A percentile compares a stretch with the other conserved stretches of the same genome.
Evolutionary conservation across 257 asterid species (phyloP).

Genomic region (Solanum sejunctum): DNA sequence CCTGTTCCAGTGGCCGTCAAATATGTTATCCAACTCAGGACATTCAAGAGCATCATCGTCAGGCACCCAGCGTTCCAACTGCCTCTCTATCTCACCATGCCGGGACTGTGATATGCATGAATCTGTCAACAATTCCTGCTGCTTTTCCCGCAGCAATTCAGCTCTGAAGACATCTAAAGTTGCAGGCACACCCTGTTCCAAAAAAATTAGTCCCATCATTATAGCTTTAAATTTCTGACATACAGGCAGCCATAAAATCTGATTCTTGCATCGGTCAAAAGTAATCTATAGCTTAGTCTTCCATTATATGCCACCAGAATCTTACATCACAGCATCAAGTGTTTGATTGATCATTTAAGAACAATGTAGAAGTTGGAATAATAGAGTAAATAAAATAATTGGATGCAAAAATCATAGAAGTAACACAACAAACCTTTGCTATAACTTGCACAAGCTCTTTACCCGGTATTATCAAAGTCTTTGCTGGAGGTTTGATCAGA

Average conservation of each 20-base stretch:
- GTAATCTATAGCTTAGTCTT: background rate
- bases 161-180: conserved; percentile 44
- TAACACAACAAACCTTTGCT: conserved; percentile 56
- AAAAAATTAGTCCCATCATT: background rate
- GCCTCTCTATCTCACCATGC: conserved; percentile 53
- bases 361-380: background rate
- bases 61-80: conserved; percentile 90
- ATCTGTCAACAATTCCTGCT: conserved; percentile 80
- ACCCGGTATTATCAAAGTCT: conserved; percentile 60
- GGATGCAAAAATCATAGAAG: background rate
- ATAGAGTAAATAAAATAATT: background rate
- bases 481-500: conserved; percentile 41
- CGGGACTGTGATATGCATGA: conserved; percentile 76
- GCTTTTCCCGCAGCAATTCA: conserved; percentile 58
- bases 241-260: background rate
- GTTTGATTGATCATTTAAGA: background rate
- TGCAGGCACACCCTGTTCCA: conserved; percentile 67
- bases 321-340: background rate
- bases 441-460: conserved; percentile 83
- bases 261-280: background rate
- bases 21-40: conserved; percentile 69
- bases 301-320: background rate
- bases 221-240: background rate
- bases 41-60: conserved; percentile 62
- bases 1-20: conserved; percentile 89